These are phyloP conservation scores for Sporothrix globosa DNA, from an alignment of 2,329 filamentous ascomycete genomes.

Conservation along the genomic window DNA sequence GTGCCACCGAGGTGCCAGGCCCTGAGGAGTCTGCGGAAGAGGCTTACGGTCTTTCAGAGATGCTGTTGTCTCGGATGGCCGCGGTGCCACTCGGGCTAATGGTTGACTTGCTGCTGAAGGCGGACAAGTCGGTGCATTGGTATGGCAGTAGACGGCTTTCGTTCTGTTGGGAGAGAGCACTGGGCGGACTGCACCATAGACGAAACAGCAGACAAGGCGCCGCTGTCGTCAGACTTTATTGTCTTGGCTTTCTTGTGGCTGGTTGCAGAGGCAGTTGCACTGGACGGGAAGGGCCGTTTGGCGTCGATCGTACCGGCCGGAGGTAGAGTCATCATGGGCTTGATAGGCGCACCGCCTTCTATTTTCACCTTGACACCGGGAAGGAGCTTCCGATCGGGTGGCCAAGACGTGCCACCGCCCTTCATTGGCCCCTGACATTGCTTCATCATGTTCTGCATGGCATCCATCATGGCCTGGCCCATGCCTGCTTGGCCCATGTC, in stretches of 20 bases:
- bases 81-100: too few species aligned
- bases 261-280: neutral
- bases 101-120: too few species aligned
- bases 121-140: too few species aligned
- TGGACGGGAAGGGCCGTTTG: neutral
- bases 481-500: neutral
- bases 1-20: too few species aligned
- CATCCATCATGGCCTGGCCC: neutral
- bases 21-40: too few species aligned
- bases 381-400: neutral
- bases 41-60: too few species aligned
- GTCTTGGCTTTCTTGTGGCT: neutral
- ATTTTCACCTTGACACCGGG: neutral
- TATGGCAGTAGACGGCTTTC: too few species aligned
- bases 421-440: neutral
- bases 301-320: neutral
- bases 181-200: neutral
- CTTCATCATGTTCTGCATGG: slow-evolving; percentile 7
- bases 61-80: too few species aligned
- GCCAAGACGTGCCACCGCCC: neutral
- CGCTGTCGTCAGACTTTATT: neutral
- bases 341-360: neutral
- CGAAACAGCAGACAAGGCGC: neutral
- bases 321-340: neutral
- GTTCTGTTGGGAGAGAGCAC: neutral